These are phyloP conservation scores for Blastobotrys serpentis DNA, from an alignment of 1,139 yeast species.

Conservation along the genomic window DNA sequence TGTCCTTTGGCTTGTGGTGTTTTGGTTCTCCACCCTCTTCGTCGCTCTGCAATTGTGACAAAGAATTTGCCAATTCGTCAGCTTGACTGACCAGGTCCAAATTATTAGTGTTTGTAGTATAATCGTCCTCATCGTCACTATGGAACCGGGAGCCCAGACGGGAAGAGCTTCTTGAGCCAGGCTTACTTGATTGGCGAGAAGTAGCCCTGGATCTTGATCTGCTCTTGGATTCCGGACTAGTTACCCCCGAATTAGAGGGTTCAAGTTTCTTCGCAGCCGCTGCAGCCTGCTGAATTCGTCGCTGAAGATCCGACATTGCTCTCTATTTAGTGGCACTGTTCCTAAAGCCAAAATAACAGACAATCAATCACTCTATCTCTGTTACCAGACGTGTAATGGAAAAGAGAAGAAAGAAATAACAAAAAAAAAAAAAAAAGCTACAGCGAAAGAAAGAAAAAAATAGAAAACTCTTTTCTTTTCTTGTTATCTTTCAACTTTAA, in stretches of 20 bases:
- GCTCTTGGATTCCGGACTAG: slow-evolving; percentile 20
- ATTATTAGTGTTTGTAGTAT: slow-evolving; percentile 25
- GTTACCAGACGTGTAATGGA: too few species aligned
- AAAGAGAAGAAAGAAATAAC: too few species aligned
- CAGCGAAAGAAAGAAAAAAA: too few species aligned
- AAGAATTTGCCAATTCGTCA: slow-evolving; percentile 25
- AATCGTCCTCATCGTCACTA: slow-evolving; percentile 29
- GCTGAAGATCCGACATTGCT: slow-evolving; percentile 23
- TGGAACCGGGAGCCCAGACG: slow-evolving; percentile 22
- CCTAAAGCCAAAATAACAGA: neutral
- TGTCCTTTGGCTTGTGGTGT: slow-evolving; percentile 23
- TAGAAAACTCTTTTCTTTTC: too few species aligned
- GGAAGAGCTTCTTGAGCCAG: slow-evolving; percentile 27
- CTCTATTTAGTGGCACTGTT: too few species aligned
- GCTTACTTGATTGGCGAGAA: slow-evolving; percentile 19
- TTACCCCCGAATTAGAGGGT: slow-evolving; percentile 10
- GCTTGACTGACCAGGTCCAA: slow-evolving; percentile 19
- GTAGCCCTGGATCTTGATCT: slow-evolving; percentile 20
- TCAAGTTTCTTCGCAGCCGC: slow-evolving; percentile 19
- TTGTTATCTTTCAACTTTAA: neutral
- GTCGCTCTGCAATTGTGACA: slow-evolving; percentile 22
- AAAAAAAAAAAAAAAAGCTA: neutral
- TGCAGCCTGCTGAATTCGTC: slow-evolving; percentile 23
- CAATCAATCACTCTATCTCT: neutral
- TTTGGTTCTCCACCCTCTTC: slow-evolving; percentile 15